Conservation (phyloP, 2,329 filamentous ascomycete genomes). For the Aspergillus hiratsukae region DNA sequence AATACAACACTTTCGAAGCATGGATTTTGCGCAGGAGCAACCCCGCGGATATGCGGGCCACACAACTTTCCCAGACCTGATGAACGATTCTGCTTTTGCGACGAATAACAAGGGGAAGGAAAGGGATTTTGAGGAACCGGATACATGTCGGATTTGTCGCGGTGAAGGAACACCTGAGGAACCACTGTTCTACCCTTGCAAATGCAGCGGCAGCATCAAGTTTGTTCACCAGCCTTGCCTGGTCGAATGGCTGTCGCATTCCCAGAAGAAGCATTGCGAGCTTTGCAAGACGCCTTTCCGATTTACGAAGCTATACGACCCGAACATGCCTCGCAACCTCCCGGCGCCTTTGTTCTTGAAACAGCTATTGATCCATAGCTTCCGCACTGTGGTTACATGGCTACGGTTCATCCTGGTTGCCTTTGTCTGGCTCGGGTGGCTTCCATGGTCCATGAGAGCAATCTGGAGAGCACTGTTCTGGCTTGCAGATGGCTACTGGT, state of each 20-base stretch:
- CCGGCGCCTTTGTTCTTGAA: constrained; percentile 76
- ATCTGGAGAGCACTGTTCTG: constrained; percentile 95
- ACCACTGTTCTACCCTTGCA: constrained; percentile 94
- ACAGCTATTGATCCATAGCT: constrained; percentile 68
- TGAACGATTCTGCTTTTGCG: constrained; percentile 54
- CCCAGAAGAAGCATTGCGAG: constrained; percentile 99
- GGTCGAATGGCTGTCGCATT: constrained; percentile 98
- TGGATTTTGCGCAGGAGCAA: constrained; percentile 26
- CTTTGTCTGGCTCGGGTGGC: constrained; percentile 80
- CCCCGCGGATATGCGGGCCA: constrained; percentile 17
- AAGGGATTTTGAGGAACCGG: constrained; percentile 51
- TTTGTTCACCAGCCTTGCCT: constrained; percentile 96
- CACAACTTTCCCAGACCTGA: constrained; percentile 45
- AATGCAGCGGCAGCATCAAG: constrained; percentile 98
- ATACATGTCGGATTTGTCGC: constrained; percentile 96
- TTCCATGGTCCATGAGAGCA: constrained; percentile 86
- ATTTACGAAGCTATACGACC: constrained; percentile 96
- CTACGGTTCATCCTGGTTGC: constrained; percentile 71
- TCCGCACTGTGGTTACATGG: constrained; percentile 71
- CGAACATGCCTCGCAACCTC: constrained; percentile 82
- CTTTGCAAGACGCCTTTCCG: constrained; percentile 97
- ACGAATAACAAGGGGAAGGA: constrained; percentile 37
- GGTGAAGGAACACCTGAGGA: constrained; percentile 78
- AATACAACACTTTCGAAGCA: constrained; percentile 13
- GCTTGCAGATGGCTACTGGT: constrained; percentile 75